Conservation (phyloP, 257 asterid species). For the Solanum paucissectum region DNA sequence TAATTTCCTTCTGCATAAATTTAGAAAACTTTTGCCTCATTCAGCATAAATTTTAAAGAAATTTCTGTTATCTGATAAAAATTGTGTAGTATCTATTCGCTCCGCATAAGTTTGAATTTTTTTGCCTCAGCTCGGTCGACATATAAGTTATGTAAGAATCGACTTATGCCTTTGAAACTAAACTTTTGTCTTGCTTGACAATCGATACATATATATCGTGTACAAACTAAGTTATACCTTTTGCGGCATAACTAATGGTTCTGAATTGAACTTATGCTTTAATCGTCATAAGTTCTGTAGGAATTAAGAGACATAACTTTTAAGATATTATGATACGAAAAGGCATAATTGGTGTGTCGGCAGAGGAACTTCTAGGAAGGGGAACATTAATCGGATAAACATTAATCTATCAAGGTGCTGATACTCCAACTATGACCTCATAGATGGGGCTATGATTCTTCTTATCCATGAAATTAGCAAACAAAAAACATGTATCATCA, state of each 20-base stretch:
- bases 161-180: background rate
- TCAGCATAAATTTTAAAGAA: too few relatives aligned
- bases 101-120: background rate
- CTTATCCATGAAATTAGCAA: background rate
- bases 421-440: background rate
- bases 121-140: background rate
- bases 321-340: background rate
- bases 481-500: background rate
- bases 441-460: background rate
- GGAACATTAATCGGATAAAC: background rate
- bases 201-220: background rate
- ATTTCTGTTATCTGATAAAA: too few relatives aligned
- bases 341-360: background rate
- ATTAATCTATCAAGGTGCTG: background rate
- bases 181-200: background rate
- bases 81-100: background rate
- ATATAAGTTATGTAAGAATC: background rate
- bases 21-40: too few relatives aligned
- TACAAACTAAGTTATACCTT: background rate
- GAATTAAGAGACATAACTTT: background rate
- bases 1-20: too few relatives aligned
- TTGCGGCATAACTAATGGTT: background rate
- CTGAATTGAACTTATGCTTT: background rate
- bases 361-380: background rate
- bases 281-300: background rate